Evolutionary conservation across 768 basidiomycete genomes (phyloP), one percentile per base, ranked within the genome.

Genomic region (Megacollybia marginata): DNA sequence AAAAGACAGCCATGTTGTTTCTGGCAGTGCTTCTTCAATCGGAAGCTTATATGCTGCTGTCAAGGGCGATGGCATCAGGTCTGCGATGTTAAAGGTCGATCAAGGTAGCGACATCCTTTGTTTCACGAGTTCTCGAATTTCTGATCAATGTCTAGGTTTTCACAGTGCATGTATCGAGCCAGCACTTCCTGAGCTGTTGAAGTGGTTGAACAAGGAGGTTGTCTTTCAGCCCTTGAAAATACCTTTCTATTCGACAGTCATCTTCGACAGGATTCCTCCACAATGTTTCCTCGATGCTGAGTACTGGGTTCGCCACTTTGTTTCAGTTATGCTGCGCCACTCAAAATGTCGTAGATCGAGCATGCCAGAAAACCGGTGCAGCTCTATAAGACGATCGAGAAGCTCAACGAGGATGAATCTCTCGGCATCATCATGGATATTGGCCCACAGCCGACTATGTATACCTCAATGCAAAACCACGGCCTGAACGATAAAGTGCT

Each of bases 361-460:
- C 68, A 69, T 47, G 68, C 66, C 4, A 57, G 62, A 32, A 63
- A 60, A 45, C 58, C 68, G 1, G 68, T 68, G 18, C 52, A 51
- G 19, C 68, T 69, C 42, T 46, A 58, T 6, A 59, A 64, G 50
- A 62, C 65, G 3, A 62, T 61, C 9, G 48, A 56, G 6, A 44
- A 54, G 1, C 61, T 59, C 12, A 52, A 55, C 42, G 59, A 59
- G 28, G 49, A 55, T 2, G 52, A 58, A 10, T 53, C 55, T 2
- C 50, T 60, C 20, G 64, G 62, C 33, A 57, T 61, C 23, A 59
- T 69, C 43, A 49, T 69, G 10, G 67, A 69, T 49, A 51, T 67
- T 33, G 67, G 67, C 1, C 67, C 67, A 6, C 64, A 66, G 42
- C 64, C 65, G 12, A 64, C 62, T 1, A 56, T 65, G 31, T 65